Percentiles rank a stretch among this genome's conserved stretches.
phyloP scores from a whole-genome alignment of 1,284 basidiomycete species.

The Melampsora abietis-canadensis region DNA sequence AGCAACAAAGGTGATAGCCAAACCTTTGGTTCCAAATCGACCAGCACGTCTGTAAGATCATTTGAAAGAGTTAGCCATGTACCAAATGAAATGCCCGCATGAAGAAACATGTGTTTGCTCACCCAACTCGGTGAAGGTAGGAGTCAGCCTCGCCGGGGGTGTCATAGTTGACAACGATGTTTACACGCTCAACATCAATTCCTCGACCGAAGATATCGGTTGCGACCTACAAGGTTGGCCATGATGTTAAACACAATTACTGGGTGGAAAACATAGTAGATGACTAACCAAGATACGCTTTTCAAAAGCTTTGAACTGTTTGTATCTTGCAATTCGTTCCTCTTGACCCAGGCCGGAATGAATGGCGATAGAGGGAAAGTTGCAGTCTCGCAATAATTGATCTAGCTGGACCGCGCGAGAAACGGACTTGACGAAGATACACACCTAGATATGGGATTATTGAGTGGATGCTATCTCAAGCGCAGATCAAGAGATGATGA shows the following conservation, averaged over 20 bases:
- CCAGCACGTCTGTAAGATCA: constrained; percentile 70
- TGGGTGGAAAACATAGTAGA: neutral
- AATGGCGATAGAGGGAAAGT: constrained; percentile 96
- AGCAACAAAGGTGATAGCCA: constrained; percentile 95
- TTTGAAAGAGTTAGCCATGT: neutral
- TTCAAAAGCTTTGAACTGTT: constrained; percentile 98
- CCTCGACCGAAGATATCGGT: constrained; percentile 97
- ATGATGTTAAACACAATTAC: neutral
- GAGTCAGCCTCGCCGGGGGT: constrained; percentile 94
- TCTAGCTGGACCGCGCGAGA: constrained; percentile 94
- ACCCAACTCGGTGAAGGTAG: constrained; percentile 93
- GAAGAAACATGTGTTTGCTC: neutral
- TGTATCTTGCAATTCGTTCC: constrained; percentile 96
- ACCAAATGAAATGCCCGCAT: neutral
- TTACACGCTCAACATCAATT: constrained; percentile 95
- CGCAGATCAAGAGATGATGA: neutral
- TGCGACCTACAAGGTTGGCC: constrained; percentile 56
- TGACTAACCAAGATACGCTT: constrained; percentile 74
- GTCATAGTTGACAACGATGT: constrained; percentile 78
- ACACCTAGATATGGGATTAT: constrained; percentile 64
- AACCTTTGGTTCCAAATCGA: constrained; percentile 98
- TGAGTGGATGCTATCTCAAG: neutral
- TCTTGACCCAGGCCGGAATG: constrained; percentile 92
- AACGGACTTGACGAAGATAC: constrained; percentile 98
- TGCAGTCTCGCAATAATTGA: constrained; percentile 91